Base-by-base conservation (phyloP, 306 rosid genomes). In the Arachis stenosperma region DNA sequence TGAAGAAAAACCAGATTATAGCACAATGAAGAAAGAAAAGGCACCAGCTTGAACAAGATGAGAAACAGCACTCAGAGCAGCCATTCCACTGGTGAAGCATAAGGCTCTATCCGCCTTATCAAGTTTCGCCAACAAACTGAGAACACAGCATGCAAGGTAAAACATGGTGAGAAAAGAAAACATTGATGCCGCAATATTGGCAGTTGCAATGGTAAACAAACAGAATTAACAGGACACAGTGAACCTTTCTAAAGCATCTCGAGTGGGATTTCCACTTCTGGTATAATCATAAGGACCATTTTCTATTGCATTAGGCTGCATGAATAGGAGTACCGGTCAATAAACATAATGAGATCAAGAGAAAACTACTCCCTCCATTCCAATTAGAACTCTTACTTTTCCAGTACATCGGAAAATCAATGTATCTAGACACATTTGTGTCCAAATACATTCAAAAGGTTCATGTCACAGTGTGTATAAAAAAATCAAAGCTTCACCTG, bases 61-160 rank as follows among this genome's bases (percentile, higher is more conserved):
- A 69, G 83, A 63, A 69, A 94, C 98, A 76, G 98, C 81, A 64
- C 84, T 67, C 85, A 94, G 80, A 82, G 97, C 98, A 76, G 98
- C 94, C 98, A 93, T 94, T 79, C 98, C 97, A 75, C 97, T 94
- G 75, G 95, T 86, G 87, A 89, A 94, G 88, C 98, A 89, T 70
- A 94, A 72, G 79, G 98, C 97, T 78, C 89, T 84, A 79, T 94
- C 95, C 13, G 97, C 98, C 78, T 89, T 91, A 77, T 94, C 97
- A 78, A 91, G 97, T 74, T 84, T 82, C 37, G 98, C 97, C 61
- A 88, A 84, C 47, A 89, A 85, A 71, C 97, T 94, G 81, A 27
- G 55, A 78, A 79, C 67, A 81, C 70, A 86, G 37, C 43, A 0
- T 22, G 27, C 27, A 37, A 44, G 62, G 74, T 79, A 67, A 61